Conservation (phyloP, 805 yeast species). For the Schwanniomyces vanrijiae region DNA sequence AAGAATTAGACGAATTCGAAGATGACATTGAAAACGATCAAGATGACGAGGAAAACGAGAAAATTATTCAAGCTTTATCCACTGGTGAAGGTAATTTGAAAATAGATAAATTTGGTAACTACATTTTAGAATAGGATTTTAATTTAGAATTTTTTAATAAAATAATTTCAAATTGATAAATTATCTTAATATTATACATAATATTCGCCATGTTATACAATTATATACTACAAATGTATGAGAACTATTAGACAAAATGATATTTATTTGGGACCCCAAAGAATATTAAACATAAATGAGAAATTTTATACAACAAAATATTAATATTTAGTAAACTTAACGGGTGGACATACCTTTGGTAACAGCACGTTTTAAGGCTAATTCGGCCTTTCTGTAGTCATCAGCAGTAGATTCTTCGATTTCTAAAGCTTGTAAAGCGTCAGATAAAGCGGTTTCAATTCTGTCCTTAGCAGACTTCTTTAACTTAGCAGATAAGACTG, state of each 20-base stretch:
- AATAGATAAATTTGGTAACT: conserved; percentile 82
- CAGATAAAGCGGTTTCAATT: conserved; percentile 97
- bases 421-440: conserved; percentile 97
- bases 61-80: conserved; percentile 69
- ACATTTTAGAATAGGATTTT: conserved; percentile 56
- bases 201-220: neutral
- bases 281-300: conserved; percentile 12
- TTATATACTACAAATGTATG: neutral
- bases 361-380: conserved; percentile 97
- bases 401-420: conserved; percentile 95
- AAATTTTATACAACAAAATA: conserved; percentile 11
- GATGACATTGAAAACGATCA: conserved; percentile 36
- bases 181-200: no score
- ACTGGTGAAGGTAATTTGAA: conserved; percentile 64
- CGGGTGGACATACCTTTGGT: conserved; percentile 99
- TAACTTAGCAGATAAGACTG: conserved; percentile 94
- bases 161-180: no score
- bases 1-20: conserved; percentile 24
- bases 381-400: conserved; percentile 98
- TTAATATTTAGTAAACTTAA: conserved; percentile 44
- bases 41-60: conserved; percentile 43
- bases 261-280: conserved; percentile 13
- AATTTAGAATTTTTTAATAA: neutral
- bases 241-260: conserved; percentile 4
- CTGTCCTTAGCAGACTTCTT: conserved; percentile 96